Percentiles rank a stretch among this genome's conserved stretches.
Conservation (phyloP, 352 stramenopile genomes). For the Phytophthora sojae region DNA sequence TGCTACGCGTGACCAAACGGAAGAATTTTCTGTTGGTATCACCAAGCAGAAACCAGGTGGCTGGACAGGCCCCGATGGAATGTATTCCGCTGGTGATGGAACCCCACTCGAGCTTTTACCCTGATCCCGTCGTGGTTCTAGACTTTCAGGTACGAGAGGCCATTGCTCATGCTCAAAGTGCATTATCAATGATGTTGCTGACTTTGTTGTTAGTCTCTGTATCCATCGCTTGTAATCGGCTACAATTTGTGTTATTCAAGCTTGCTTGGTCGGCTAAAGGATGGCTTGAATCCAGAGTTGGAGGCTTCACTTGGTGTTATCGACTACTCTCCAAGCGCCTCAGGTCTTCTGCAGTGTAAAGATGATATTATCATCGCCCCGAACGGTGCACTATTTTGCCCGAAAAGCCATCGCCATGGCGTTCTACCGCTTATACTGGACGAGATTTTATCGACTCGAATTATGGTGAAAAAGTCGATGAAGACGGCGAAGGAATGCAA, state of each 20-base stretch:
- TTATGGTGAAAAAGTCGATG: slow-evolving; percentile 99
- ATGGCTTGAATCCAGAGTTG: slow-evolving; percentile 74
- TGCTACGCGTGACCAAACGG: slow-evolving; percentile 92
- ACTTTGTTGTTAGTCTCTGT: slow-evolving; percentile 90
- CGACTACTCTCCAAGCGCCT: slow-evolving; percentile 51
- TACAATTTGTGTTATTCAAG: slow-evolving; percentile 99
- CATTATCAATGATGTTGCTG: neutral
- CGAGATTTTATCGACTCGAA: slow-evolving; percentile 95
- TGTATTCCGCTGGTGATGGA: slow-evolving; percentile 96
- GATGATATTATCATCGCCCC: slow-evolving; percentile 80
- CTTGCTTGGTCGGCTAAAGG: slow-evolving; percentile 92
- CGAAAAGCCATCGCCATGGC: slow-evolving; percentile 93
- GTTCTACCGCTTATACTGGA: slow-evolving; percentile 97
- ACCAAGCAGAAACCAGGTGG: slow-evolving; percentile 84
- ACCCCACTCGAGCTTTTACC: slow-evolving; percentile 96
- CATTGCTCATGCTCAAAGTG: neutral
- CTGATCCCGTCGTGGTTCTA: slow-evolving; percentile 97
- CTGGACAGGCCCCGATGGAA: slow-evolving; percentile 92
- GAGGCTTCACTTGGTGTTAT: slow-evolving; percentile 74
- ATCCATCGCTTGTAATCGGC: slow-evolving; percentile 99
- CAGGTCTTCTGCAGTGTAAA: slow-evolving; percentile 56
- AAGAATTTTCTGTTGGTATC: slow-evolving; percentile 89
- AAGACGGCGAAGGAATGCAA: slow-evolving; percentile 89
- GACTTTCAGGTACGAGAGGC: slow-evolving; percentile 94
- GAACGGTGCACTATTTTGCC: slow-evolving; percentile 97